Percentiles rank a stretch among this genome's conserved stretches.
phyloP scores from a whole-genome alignment of 306 rosid species.

The Dalbergia oliveri region DNA sequence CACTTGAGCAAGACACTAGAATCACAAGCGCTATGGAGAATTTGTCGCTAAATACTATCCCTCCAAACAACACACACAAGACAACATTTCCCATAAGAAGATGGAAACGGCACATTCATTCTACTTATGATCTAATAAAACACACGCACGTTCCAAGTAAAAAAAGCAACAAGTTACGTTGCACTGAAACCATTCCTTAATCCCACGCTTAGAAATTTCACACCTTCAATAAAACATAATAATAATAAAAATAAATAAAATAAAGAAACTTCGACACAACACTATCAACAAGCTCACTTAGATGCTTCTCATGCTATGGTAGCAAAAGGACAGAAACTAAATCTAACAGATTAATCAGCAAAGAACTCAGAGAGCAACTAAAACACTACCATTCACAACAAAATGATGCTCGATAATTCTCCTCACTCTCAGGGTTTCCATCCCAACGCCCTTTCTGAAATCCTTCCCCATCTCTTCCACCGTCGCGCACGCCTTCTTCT shows the following conservation, averaged over 20 bases:
- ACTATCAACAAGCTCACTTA: constrained; percentile 6
- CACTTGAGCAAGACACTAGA: background rate
- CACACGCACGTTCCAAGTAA: background rate
- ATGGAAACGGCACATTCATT: background rate
- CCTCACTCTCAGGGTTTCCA: constrained; percentile 71
- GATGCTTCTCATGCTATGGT: too few species aligned
- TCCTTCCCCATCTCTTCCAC: constrained; percentile 91
- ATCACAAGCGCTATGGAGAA: background rate
- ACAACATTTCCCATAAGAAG: constrained; percentile 5
- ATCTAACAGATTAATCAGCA: constrained; percentile 4
- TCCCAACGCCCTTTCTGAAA: constrained; percentile 51
- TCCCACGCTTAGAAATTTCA: background rate
- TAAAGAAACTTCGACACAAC: background rate
- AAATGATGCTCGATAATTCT: constrained; percentile 72
- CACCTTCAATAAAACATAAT: background rate
- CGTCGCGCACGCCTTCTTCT: constrained; percentile 68
- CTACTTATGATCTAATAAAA: background rate
- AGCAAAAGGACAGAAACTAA: background rate
- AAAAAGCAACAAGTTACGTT: background rate
- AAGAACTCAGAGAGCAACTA: background rate
- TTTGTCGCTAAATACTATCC: background rate
- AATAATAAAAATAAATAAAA: background rate
- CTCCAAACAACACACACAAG: background rate
- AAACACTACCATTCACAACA: constrained; percentile 61
- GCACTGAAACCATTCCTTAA: background rate